A percentile compares a stretch with the other conserved stretches of the same genome.
Evolutionary conservation across 1,284 basidiomycete species (phyloP).

Genomic region (Ustilago cynodontis): DNA sequence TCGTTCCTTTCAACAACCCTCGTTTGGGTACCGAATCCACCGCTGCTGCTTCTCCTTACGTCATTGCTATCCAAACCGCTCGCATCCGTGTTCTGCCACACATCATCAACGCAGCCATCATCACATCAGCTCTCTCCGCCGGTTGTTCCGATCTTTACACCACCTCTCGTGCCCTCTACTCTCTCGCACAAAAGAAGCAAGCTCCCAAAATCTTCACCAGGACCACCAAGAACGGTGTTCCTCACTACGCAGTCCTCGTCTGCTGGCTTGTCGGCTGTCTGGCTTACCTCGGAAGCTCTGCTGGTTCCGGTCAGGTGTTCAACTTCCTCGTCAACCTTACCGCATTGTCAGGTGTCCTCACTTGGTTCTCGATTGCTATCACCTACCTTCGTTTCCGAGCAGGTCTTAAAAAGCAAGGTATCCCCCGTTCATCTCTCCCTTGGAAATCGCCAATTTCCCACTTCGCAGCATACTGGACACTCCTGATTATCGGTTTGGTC

Average conservation of each 20-base stretch:
- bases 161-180: constrained; percentile 80
- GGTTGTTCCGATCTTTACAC: constrained; percentile 85
- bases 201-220: constrained; percentile 80
- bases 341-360: constrained; percentile 78
- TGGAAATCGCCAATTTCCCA: constrained; percentile 72
- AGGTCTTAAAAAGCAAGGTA: constrained; percentile 75
- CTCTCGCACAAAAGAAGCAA: constrained; percentile 80
- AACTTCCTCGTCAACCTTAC: constrained; percentile 75
- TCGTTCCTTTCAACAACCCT: constrained; percentile 53
- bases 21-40: constrained; percentile 36
- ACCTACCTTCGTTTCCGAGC: constrained; percentile 81
- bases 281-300: constrained; percentile 75
- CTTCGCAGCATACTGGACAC: constrained; percentile 51
- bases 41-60: constrained; percentile 45
- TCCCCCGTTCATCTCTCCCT: constrained; percentile 73
- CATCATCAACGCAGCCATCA: constrained; percentile 80
- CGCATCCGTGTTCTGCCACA: constrained; percentile 71
- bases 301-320: constrained; percentile 75
- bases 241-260: constrained; percentile 78
- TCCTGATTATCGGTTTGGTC: constrained; percentile 38
- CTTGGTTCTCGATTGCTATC: constrained; percentile 85
- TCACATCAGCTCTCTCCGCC: constrained; percentile 86
- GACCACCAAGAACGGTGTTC: constrained; percentile 80
- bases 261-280: constrained; percentile 77
- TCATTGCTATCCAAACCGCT: constrained; percentile 67